Evolutionary conservation across 495 filamentous ascomycete genomes (phyloP), one percentile per base, ranked within the genome.

Genomic region (Collariella sp.): DNA sequence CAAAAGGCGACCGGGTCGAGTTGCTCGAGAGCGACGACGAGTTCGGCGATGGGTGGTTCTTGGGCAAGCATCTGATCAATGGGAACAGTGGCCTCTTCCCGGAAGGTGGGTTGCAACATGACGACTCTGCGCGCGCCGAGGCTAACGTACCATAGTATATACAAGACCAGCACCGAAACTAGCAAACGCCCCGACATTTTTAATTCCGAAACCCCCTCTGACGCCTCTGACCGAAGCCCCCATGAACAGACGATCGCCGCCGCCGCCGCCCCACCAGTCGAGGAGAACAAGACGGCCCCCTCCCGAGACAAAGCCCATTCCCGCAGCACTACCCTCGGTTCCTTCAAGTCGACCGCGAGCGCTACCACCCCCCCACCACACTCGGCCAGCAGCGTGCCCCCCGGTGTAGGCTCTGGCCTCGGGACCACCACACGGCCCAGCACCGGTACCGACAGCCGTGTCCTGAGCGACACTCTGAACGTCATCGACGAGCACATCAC

Each of bases 401-500:
- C 65, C 5, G 40, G 54, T n/a, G 24, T 62, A 10, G 41, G 36
- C 11, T 34, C 59, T 19, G 52, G 49, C 1, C 35, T 60, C n/a
- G 53, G 60, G n/a, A 64, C 45, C 54, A 49, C 59, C 19, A 50
- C 56, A 31, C 69, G 68, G 6, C 57, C 68, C 24, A 68, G 65
- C 66, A 46, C 55, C n/a, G 75, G 68, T 52, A 72, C 71, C 63
- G 76, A 76, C 52, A 91, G 88, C 63, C 88, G 90, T 3, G 91
- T 97, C 23, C 88, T 99, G 76, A 89, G 95, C 64, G 91, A 99
- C 64, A 97, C 94, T 0, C 70, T 99, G 53, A 95, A 89, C 61
- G 94, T 97, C 31, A 99, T 99, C 62, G 82, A 99, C 62, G 94
- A 99, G 69, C 94, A 96, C 66, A 97, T 99, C 44, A 96, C 89